These are phyloP conservation scores for Marasmius sp. DNA, from an alignment of 1,284 basidiomycete species.

Conservation along the genomic window DNA sequence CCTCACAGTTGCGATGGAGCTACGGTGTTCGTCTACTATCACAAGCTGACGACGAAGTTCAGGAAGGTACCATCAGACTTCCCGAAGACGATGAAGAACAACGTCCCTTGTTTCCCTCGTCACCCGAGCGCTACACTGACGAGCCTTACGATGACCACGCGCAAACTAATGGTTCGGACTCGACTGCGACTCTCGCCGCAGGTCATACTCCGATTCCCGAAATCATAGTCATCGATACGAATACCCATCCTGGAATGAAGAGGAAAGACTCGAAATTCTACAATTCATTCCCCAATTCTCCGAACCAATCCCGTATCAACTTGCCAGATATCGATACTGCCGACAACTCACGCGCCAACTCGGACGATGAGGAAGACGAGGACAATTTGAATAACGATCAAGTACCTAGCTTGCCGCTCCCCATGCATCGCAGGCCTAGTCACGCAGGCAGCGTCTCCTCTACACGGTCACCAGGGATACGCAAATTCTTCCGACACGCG, in stretches of 20 bases:
- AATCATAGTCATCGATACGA: conserved; percentile 14
- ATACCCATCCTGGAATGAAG: conserved; percentile 9
- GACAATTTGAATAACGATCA: conserved; percentile 1
- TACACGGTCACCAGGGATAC: conserved; percentile 16
- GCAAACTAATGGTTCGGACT: conserved; percentile 8
- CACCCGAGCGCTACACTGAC: not conserved
- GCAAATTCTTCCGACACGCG: conserved; percentile 26
- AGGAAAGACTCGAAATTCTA: conserved; percentile 42
- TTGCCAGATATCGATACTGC: conserved; percentile 28
- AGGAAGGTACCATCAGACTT: conserved; percentile 19
- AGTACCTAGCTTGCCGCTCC: not conserved
- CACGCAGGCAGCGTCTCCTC: not conserved
- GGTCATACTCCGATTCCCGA: conserved; percentile 17
- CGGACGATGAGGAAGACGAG: conserved; percentile 25
- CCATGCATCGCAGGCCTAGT: not conserved
- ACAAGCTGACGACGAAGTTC: conserved; percentile 57
- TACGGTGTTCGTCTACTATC: conserved; percentile 82
- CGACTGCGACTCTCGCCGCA: conserved; percentile 14
- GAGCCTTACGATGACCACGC: not conserved
- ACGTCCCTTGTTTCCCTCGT: not conserved
- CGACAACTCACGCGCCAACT: conserved; percentile 13
- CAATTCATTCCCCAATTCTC: conserved; percentile 69
- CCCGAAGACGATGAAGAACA: conserved; percentile 20
- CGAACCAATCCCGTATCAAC: conserved; percentile 38
- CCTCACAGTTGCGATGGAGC: conserved; percentile 78